These are phyloP conservation scores for Saccharomyces hybrid DNA, from an alignment of 1,139 yeast genomes.

Conservation along the genomic window DNA sequence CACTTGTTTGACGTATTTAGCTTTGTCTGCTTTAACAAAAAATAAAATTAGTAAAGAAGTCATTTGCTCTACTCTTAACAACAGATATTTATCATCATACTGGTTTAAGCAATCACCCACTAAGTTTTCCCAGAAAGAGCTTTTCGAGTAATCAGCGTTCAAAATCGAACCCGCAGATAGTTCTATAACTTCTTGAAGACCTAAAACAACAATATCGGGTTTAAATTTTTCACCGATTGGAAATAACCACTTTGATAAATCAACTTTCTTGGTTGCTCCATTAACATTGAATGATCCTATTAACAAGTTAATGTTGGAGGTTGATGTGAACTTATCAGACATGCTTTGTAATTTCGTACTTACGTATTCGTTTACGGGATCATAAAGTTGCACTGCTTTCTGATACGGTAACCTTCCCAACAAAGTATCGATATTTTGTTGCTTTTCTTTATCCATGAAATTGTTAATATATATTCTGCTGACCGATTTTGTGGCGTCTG, in stretches of 20 bases:
- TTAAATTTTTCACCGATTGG: slow-evolving; percentile 49
- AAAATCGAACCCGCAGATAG: slow-evolving; percentile 79
- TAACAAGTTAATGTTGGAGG: slow-evolving; percentile 53
- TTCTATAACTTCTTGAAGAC: slow-evolving; percentile 90
- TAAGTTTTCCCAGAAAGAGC: slow-evolving; percentile 55
- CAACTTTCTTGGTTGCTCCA: slow-evolving; percentile 50
- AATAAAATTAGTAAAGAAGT: slow-evolving; percentile 73
- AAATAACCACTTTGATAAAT: slow-evolving; percentile 71
- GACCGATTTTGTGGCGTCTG: slow-evolving; percentile 94
- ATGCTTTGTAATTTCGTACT: slow-evolving; percentile 48
- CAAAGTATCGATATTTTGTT: slow-evolving; percentile 74
- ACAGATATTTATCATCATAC: slow-evolving; percentile 45
- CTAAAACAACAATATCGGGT: slow-evolving; percentile 71
- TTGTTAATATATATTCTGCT: slow-evolving; percentile 92
- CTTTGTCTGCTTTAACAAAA: slow-evolving; percentile 51
- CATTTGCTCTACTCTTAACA: slow-evolving; percentile 78
- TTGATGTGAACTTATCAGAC: slow-evolving; percentile 50
- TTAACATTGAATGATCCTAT: slow-evolving; percentile 86
- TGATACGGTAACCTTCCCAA: slow-evolving; percentile 77
- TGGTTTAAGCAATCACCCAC: slow-evolving; percentile 50
- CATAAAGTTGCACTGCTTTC: slow-evolving; percentile 63
- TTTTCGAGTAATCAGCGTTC: slow-evolving; percentile 58
- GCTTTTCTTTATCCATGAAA: slow-evolving; percentile 87
- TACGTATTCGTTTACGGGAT: slow-evolving; percentile 86
- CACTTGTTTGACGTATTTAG: slow-evolving; percentile 51